These are phyloP conservation scores for Hyphopichia buzzinii DNA, from an alignment of 1,139 yeast species.

Conservation along the genomic window DNA sequence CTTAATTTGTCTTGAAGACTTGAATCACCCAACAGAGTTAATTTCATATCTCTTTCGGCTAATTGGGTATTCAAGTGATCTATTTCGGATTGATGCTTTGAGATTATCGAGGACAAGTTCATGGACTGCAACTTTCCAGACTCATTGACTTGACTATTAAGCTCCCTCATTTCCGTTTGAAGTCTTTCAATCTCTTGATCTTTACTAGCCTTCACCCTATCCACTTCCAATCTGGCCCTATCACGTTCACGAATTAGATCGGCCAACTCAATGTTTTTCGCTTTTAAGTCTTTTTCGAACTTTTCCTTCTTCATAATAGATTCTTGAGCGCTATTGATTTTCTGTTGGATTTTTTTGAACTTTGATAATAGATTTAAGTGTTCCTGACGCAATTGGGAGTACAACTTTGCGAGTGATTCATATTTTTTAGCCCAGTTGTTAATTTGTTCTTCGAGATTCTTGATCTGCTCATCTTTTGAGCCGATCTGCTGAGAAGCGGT, in stretches of 20 bases:
- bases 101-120: constrained; percentile 59
- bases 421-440: constrained; percentile 82
- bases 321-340: constrained; percentile 91
- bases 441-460: constrained; percentile 71
- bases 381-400: constrained; percentile 89
- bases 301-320: constrained; percentile 82
- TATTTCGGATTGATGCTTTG: constrained; percentile 61
- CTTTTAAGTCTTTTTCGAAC: constrained; percentile 77
- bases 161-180: constrained; percentile 63
- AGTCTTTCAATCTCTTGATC: constrained; percentile 67
- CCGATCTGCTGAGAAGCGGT: constrained; percentile 74
- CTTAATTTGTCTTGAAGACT: constrained; percentile 48
- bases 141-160: constrained; percentile 59
- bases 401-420: constrained; percentile 84
- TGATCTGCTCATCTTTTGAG: constrained; percentile 73
- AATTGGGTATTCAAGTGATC: constrained; percentile 42
- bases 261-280: constrained; percentile 85
- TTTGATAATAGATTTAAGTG: constrained; percentile 78
- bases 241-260: constrained; percentile 89
- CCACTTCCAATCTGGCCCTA: constrained; percentile 81
- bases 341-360: constrained; percentile 82
- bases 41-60: constrained; percentile 22
- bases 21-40: constrained; percentile 19
- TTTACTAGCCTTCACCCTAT: constrained; percentile 64
- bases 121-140: constrained; percentile 67